Base-by-base conservation (phyloP, 2,329 filamentous ascomycete species). In the Epichloe sylvatica region DNA sequence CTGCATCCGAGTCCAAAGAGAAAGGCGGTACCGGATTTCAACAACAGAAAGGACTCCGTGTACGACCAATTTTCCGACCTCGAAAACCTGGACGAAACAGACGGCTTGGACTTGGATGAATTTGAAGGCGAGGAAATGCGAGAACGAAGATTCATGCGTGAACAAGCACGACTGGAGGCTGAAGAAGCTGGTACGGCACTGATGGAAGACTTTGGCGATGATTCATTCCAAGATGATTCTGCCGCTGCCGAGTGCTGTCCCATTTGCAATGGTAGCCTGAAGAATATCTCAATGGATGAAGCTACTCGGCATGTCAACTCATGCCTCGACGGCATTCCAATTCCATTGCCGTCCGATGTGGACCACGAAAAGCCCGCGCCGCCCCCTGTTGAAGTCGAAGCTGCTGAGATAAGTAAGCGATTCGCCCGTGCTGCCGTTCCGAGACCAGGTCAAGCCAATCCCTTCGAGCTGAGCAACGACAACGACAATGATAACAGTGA, bases 231-330 rank as follows among this genome's bases (percentile, higher is more conserved):
- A 19, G 63, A 68, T 21, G 60, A 59, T 9, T 53, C 46, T n/a
- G 25, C 57, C 19, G 55, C 59, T 49, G 56, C 62, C 8, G 57
- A 64, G 45, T 67, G 64, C 40, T 97, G 90, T 63, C 91, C 91
- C 1, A 81, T 97, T 30, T 97, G 92, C 64, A 78, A 76, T 57
- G 71, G 72, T 1, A 79, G 67, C 54, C 70, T 96, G 35, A 67
- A 64, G 15, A 81, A 80, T 0, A 63, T 82, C 12, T 77, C 70
- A 49, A 62, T 67, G 52, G 79, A 89, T 61, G 78, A 91, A 57
- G 84, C 82, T 9, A 85, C 84, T 6, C 69, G 83, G 2, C 92
- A 98, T 64, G 92, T 98, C 55, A 98, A 98, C 63, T 80, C 83
- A 9, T 98, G 92, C 65, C 73, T 98, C 2, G 92, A 98, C 62